Conservation (phyloP, 176 grass and related monocot genomes). For the Dendrocalamus sinicus region DNA sequence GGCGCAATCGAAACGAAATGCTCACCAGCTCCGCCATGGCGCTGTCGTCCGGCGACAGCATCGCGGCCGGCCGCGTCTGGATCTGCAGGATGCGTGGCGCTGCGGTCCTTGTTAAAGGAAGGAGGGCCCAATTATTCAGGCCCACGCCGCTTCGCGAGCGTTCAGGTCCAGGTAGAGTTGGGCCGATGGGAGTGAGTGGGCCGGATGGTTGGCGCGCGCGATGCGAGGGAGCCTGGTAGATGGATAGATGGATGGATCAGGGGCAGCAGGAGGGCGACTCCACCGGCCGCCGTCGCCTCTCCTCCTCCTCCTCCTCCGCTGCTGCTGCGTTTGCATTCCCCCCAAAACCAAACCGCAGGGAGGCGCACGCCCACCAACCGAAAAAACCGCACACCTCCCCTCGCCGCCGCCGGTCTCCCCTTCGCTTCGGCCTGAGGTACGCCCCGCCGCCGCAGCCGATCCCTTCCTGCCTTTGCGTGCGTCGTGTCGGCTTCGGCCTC, state of each 20-base stretch:
- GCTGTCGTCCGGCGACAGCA: constrained; percentile 43
- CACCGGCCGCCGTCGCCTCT: neutral
- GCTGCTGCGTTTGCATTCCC: neutral
- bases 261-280: too few relatives aligned
- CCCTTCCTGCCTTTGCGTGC: neutral
- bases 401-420: neutral
- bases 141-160: too few relatives aligned
- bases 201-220: neutral
- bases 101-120: too few relatives aligned
- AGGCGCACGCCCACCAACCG: constrained; percentile 51
- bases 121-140: too few relatives aligned
- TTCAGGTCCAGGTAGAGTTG: neutral
- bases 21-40: constrained; percentile 43
- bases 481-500: neutral
- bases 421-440: constrained; percentile 32
- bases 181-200: neutral
- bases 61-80: neutral
- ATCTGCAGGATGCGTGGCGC: neutral
- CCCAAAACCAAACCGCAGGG: constrained; percentile 16
- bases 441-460: neutral
- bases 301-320: neutral
- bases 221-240: too few relatives aligned
- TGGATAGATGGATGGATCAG: neutral
- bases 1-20: neutral
- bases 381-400: constrained; percentile 29